Evolutionary conservation across 805 yeast genomes (phyloP), one percentile per base, ranked within the genome.

Genomic region (Zygosaccharomyces bisporus): DNA sequence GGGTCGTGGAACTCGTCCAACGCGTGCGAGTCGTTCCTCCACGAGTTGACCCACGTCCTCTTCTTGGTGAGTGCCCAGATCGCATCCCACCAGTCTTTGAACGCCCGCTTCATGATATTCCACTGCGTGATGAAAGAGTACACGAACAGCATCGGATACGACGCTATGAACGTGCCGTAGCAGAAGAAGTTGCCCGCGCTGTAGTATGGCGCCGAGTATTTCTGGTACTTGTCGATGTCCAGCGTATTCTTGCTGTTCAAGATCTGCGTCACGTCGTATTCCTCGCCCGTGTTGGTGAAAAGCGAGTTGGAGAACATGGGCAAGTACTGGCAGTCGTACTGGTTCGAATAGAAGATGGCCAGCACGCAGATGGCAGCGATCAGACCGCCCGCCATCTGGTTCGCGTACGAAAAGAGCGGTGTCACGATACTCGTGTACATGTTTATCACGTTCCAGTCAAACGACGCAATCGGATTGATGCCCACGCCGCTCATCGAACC

Each of bases 121-220:
- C 76, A 65, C 47, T 78, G 79, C 30, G 71, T 71, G 31, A 66
- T 56, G 36, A 72, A 53, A 18, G 77, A 72, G 55, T 77, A 77
- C 0, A 74, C 57, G 16, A 80, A 71, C 16, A 77, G 70, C 52
- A 80, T 73, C 4, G 86, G 82, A 52, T 78, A 77, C 38, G 75
- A 59, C 30, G 76, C 75, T 58, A 78, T 79, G 55, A 68, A 73
- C 0, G 80, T 74, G 14, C 85, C 84, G 54, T 79, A 80, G 16
- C 71, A 60, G 7, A 81, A 76, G 47, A 80, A 61, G 56, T 77
- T 77, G 1, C 80, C 85, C 4, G 87, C 86, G 21, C 78, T 58
- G 55, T 78, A 80, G 60, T 74, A 81, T 6, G 88, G 87, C 6
- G 85, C 82, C 1, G 86, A 83, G 49, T 79, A 75, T n/a, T 60